Base-by-base conservation (phyloP, 768 basidiomycete species). In the Termitomyces sp. region DNA sequence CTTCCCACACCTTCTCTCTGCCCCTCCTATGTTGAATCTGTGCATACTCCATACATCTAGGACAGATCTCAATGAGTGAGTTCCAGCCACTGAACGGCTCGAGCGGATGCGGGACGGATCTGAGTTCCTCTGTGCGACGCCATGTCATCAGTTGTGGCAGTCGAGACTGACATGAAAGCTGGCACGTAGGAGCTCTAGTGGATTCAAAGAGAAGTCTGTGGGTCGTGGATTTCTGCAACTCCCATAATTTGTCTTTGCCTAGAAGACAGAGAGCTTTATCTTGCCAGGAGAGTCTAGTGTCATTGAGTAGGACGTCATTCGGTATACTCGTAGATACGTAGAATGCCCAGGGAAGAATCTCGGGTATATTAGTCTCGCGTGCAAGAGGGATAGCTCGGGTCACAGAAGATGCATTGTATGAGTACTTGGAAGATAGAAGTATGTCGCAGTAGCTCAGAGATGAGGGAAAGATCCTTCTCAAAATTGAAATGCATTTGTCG, bases 271-370 rank as follows among this genome's bases (percentile, higher is more conserved):
- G 63, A 0, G 76, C 70, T 53, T 76, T 77, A 60, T 76, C 74
- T 23, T 65, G 61, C 76, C 76, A 77, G 1, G 74, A 73, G 21
- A 77, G 63, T 9, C 68, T 66, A 2, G 59, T 23, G 54, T 76
- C 71, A 7, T 66, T 60, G 21, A 77, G 61, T 10, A 77, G 65
- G 21, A 69, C 67, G 19, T 73, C 69, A 27, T 66, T 66, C 17
- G 57, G 30, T 37, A 77, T 74, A 43, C 74, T 74, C 0, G 74
- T 72, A 45, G 74, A 76, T 54, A 76, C 72, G 54, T 77, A 77
- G 61, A 74, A 76, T 1, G 76, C 75, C 76, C 76, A 77, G 1
- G 76, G 76, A 1, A 77, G 71, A 21, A 77, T 72, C 50, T 70
- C 70, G 9, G 73, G 75, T 19, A 77, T 64, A 45, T 71, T 73